Conservation (phyloP, 192 early-diverging fungal genomes). For the Chytriomyces confervae region DNA sequence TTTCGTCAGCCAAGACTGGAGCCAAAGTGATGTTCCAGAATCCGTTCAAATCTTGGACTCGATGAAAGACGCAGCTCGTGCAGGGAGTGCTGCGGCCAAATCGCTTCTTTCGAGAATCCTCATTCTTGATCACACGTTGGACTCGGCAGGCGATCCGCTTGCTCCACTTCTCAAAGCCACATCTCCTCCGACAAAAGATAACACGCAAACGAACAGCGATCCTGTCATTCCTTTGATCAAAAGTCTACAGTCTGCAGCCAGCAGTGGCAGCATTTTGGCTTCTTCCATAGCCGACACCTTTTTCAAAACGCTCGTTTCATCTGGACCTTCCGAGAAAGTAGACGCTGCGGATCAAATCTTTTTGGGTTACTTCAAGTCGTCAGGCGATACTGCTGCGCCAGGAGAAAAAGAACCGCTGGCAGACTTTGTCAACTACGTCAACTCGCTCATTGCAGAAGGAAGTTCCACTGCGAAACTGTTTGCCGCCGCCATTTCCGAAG, state of each 20-base stretch:
- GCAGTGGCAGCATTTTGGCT: background rate
- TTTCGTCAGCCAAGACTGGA: background rate
- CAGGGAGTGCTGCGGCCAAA: background rate
- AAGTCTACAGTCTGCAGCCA: background rate
- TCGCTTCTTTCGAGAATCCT: background rate
- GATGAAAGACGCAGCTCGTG: background rate
- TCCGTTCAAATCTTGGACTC: background rate
- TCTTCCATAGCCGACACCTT: conserved; percentile 6
- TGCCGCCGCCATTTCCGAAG: background rate
- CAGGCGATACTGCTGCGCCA: no score
- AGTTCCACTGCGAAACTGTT: background rate
- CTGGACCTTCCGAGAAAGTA: background rate
- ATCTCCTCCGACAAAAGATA: background rate
- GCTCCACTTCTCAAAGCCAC: background rate
- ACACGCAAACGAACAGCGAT: background rate
- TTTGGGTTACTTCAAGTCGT: background rate
- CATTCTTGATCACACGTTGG: background rate
- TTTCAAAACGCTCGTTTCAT: conserved; percentile 6
- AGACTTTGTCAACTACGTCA: background rate
- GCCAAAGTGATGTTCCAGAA: background rate
- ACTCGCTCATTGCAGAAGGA: background rate
- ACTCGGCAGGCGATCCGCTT: background rate
- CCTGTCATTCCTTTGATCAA: conserved; percentile 10
- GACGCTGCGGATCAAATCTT: conserved; percentile 16
- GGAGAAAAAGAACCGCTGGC: background rate